phyloP scores from a whole-genome alignment of 257 asterid genomes.

The Nicotiana noctiflora region DNA sequence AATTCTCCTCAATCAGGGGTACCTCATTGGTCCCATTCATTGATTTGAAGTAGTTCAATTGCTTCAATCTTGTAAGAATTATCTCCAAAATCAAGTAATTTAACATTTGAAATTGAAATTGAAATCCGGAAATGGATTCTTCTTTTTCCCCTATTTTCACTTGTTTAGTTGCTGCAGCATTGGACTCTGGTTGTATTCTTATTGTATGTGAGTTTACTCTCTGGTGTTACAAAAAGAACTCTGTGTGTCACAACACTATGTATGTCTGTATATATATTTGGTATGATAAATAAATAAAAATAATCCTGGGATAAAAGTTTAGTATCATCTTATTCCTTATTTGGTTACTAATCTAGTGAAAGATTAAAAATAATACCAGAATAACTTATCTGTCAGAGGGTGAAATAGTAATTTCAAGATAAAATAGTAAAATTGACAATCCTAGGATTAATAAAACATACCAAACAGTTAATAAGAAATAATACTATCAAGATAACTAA shows the following conservation, averaged over 20 bases:
- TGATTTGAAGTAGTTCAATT: slow-evolving; percentile 26
- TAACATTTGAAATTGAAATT: slow-evolving; percentile 13
- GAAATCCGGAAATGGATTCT: slow-evolving; percentile 4
- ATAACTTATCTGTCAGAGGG: no score
- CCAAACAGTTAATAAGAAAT: no score
- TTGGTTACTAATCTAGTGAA: no score
- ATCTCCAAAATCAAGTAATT: slow-evolving; percentile 8
- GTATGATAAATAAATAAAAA: no score
- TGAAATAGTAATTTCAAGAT: no score
- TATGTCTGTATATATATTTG: neutral
- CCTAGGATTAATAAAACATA: no score
- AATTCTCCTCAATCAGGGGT: slow-evolving; percentile 22
- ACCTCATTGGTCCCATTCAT: slow-evolving; percentile 38
- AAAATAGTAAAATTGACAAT: no score
- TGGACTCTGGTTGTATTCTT: neutral
- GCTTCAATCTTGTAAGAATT: slow-evolving; percentile 29
- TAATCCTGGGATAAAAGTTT: no score
- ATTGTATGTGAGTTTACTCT: neutral
- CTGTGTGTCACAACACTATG: neutral
- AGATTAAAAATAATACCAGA: no score
- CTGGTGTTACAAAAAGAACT: neutral
- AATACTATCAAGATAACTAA: no score
- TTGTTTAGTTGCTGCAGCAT: slow-evolving; percentile 1
- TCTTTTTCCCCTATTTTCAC: neutral
- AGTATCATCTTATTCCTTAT: no score